Percentiles rank a stretch among this genome's conserved stretches.
Evolutionary conservation across 2,329 filamentous ascomycete species (phyloP).

Genomic region (Ilyonectria robusta): DNA sequence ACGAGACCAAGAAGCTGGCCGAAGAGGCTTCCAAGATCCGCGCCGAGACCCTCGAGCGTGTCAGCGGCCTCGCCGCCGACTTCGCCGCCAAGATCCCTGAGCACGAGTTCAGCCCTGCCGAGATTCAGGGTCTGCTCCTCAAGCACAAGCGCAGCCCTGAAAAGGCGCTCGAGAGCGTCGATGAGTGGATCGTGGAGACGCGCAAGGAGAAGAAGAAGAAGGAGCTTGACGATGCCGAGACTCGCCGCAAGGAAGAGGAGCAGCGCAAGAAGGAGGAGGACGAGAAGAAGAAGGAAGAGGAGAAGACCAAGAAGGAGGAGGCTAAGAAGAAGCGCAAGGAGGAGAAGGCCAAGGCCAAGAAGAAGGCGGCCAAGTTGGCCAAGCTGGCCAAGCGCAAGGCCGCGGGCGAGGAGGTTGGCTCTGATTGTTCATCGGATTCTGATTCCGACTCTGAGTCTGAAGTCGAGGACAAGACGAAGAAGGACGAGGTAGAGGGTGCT

Average conservation of each 20-base stretch:
- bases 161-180: constrained; percentile 61
- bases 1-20: constrained; percentile 50
- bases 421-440: constrained; percentile 38
- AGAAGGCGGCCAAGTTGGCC: constrained; percentile 40
- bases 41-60: constrained; percentile 54
- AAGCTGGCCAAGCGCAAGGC: constrained; percentile 46
- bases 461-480: constrained; percentile 36
- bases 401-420: constrained; percentile 41
- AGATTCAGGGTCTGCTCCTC: constrained; percentile 72
- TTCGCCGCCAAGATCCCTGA: constrained; percentile 68
- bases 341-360: constrained; percentile 43
- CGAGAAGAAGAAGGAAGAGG: constrained; percentile 4
- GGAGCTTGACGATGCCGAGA: constrained; percentile 59
- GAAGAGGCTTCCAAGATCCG: constrained; percentile 50
- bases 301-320: constrained; percentile 49
- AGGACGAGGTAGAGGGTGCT: constrained; percentile 19
- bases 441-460: constrained; percentile 44
- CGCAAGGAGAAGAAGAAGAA: constrained; percentile 65
- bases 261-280: constrained; percentile 47
- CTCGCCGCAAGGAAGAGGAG: constrained; percentile 56
- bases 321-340: constrained; percentile 48
- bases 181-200: constrained; percentile 65
- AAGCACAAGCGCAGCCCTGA: constrained; percentile 68
- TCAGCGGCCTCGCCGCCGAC: constrained; percentile 61
- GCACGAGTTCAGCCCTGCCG: constrained; percentile 71